phyloP scores from a whole-genome alignment of 257 asterid species.

The Solanum virginianum region DNA sequence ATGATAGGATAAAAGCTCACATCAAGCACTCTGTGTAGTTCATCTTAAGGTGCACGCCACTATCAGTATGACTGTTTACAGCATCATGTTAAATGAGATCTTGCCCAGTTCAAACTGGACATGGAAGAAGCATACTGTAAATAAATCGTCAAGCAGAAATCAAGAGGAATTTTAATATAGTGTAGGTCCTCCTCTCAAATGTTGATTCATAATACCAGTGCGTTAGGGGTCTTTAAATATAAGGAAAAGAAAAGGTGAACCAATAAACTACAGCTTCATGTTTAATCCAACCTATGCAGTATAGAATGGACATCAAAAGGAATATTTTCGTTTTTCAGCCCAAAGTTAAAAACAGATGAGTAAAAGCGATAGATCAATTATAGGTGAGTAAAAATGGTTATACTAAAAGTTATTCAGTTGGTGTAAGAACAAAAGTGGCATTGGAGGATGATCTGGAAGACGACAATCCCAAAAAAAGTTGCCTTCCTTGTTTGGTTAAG shows the following conservation, averaged over 20 bases:
- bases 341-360: neutral
- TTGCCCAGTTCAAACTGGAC: neutral
- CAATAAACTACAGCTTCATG: neutral
- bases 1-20: neutral
- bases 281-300: neutral
- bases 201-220: neutral
- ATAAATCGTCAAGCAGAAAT: neutral
- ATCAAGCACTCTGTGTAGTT: neutral
- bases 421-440: neutral
- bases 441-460: neutral
- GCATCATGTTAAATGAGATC: neutral
- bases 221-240: neutral
- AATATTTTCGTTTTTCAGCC: neutral
- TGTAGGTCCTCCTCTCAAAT: neutral
- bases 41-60: neutral
- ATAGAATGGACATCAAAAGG: neutral
- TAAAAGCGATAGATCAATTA: neutral
- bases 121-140: neutral
- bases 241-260: neutral
- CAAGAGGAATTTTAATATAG: neutral
- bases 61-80: neutral
- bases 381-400: neutral
- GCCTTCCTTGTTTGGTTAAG: neutral
- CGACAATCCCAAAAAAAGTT: neutral
- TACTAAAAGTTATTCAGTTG: too few relatives aligned